Percentiles rank a stretch among this genome's conserved stretches.
Evolutionary conservation across 768 basidiomycete genomes (phyloP).

Genomic region (Termitomyces heimii): DNA sequence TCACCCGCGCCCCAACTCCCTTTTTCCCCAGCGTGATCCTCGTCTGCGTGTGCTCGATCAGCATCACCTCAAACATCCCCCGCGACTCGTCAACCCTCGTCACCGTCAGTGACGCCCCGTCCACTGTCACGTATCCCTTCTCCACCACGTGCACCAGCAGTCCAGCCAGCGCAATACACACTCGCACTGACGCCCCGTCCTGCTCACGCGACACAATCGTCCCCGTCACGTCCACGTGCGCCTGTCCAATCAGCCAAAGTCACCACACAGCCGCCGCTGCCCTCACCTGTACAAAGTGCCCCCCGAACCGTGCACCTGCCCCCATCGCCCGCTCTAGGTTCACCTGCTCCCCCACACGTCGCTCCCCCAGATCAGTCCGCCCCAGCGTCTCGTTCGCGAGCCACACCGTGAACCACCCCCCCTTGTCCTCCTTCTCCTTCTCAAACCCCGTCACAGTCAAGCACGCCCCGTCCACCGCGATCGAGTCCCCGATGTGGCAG

Average conservation of each 20-base stretch:
- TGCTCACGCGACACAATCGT: conserved; percentile 54
- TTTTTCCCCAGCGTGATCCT: conserved; percentile 82
- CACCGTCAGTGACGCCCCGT: conserved; percentile 90
- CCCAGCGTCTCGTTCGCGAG: conserved; percentile 92
- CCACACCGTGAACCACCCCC: conserved; percentile 90
- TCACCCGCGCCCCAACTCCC: conserved; percentile 72
- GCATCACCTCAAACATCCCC: conserved; percentile 82
- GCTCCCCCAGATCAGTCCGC: conserved; percentile 85
- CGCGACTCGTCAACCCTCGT: conserved; percentile 65
- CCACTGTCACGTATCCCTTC: conserved; percentile 93
- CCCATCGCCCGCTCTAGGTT: conserved; percentile 96
- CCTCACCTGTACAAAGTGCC: conserved; percentile 92
- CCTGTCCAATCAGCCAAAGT: conserved; percentile 38
- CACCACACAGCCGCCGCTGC: not conserved
- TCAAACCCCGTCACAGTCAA: conserved; percentile 89
- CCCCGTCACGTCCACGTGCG: conserved; percentile 90
- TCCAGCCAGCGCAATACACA: conserved; percentile 74
- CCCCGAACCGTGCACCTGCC: conserved; percentile 87
- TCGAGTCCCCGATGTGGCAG: conserved; percentile 92
- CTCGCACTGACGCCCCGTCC: conserved; percentile 87
- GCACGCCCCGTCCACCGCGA: conserved; percentile 84
- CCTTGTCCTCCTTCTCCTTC: conserved; percentile 38
- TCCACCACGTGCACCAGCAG: conserved; percentile 80
- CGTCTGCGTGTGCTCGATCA: conserved; percentile 90
- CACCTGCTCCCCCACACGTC: conserved; percentile 71